phyloP scores from a whole-genome alignment of 169 alveolate species.

The Miamiensis avidus region DNA sequence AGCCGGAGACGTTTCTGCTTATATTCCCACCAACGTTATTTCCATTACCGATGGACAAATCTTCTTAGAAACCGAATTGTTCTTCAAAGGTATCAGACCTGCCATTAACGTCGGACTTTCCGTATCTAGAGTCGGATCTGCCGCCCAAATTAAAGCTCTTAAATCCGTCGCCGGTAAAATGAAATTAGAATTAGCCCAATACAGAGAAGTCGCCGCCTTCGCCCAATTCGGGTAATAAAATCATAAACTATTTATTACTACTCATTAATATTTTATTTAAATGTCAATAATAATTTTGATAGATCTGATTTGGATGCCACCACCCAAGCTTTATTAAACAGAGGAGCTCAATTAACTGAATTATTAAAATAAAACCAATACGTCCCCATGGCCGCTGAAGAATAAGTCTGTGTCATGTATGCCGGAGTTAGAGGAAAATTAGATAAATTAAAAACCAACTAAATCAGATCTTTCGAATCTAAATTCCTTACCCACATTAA shows the following conservation, averaged over 20 bases:
- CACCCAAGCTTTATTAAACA: slow-evolving; percentile 92
- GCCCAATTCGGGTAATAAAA: slow-evolving; percentile 91
- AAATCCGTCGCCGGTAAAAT: slow-evolving; percentile 91
- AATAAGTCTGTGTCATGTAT: slow-evolving; percentile 76
- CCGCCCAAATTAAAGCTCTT: slow-evolving; percentile 93
- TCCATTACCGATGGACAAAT: slow-evolving; percentile 98
- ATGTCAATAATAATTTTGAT: background rate
- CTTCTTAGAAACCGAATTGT: slow-evolving; percentile 96
- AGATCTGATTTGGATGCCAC: slow-evolving; percentile 94
- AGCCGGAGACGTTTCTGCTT: slow-evolving; percentile 98
- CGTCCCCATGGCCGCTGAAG: slow-evolving; percentile 79
- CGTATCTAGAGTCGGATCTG: slow-evolving; percentile 97
- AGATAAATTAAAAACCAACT: slow-evolving; percentile 68
- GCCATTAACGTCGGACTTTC: slow-evolving; percentile 98
- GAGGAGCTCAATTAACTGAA: slow-evolving; percentile 95
- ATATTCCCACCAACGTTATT: slow-evolving; percentile 98
- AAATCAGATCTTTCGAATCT: slow-evolving; percentile 69
- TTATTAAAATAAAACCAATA: slow-evolving; percentile 90
- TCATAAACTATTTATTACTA: background rate
- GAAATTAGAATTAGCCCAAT: slow-evolving; percentile 96
- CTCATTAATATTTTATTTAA: background rate
- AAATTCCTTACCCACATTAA: slow-evolving; percentile 59
- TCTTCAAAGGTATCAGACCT: slow-evolving; percentile 98
- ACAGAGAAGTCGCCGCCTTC: slow-evolving; percentile 97
- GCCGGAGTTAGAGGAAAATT: slow-evolving; percentile 84